These are phyloP conservation scores for Dothistroma pini DNA, from an alignment of 2,329 filamentous ascomycete genomes.

Conservation along the genomic window DNA sequence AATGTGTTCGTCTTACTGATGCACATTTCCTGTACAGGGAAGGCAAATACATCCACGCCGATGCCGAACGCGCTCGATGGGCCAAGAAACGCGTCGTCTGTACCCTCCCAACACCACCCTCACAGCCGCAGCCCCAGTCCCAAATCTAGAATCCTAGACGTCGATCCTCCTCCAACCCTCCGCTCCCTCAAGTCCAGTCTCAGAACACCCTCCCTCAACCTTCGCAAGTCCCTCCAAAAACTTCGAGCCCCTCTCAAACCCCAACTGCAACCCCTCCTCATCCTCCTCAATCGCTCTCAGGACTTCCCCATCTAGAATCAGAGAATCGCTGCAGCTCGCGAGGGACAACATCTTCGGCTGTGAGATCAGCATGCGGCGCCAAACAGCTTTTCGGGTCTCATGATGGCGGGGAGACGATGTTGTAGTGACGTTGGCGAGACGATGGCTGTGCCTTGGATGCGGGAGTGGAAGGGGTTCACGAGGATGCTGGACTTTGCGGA, in stretches of 20 bases:
- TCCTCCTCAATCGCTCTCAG: background rate
- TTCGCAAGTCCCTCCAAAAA: background rate
- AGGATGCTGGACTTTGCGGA: background rate
- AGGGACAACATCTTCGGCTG: background rate
- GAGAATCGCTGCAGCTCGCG: background rate
- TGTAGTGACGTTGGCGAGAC: background rate
- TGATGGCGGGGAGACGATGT: too few species aligned
- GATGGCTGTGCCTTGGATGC: background rate
- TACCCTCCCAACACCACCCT: background rate
- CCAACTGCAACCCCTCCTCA: background rate
- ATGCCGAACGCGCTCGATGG: conserved; percentile 3
- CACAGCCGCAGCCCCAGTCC: too few species aligned
- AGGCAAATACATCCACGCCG: conserved; percentile 5
- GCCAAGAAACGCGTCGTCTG: conserved; percentile 6
- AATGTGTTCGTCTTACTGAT: background rate
- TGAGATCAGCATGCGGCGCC: background rate
- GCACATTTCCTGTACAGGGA: background rate
- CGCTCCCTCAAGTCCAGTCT: too few species aligned
- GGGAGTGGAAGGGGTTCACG: background rate
- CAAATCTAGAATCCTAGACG: too few species aligned
- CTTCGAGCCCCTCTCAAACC: background rate
- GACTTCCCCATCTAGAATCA: background rate
- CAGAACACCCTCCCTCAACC: background rate
- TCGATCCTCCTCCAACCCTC: too few species aligned
- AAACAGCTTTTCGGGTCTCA: background rate